These are phyloP conservation scores for Colletotrichum lentis DNA, from an alignment of 2,329 filamentous ascomycete species.

Conservation along the genomic window DNA sequence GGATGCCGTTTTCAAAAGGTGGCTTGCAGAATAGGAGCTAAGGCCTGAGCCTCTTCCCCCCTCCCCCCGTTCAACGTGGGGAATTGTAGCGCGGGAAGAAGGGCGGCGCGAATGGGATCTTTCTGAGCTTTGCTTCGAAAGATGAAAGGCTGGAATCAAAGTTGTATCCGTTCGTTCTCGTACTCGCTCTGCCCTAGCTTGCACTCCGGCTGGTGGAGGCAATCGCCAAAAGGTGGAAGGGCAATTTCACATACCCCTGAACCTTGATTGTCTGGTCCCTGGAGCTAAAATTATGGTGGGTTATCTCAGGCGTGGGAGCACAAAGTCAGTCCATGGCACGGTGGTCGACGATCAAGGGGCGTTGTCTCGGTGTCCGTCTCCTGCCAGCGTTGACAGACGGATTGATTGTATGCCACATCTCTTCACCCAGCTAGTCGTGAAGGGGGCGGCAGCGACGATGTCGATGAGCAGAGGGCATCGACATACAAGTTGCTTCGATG, in stretches of 20 bases:
- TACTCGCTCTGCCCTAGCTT: not conserved
- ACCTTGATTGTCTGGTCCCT: slow-evolving; percentile 21
- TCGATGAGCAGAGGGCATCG: not conserved
- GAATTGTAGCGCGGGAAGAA: slow-evolving; percentile 14
- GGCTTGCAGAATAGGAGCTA: slow-evolving; percentile 12
- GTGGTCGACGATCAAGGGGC: not conserved
- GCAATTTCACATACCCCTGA: slow-evolving; percentile 30
- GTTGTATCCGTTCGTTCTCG: not conserved
- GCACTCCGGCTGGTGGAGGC: not conserved
- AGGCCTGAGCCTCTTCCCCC: not conserved
- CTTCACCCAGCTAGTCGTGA: not conserved
- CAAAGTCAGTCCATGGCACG: not conserved
- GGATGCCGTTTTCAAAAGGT: slow-evolving; percentile 30
- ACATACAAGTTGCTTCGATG: slow-evolving; percentile 28
- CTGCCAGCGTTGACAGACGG: not conserved
- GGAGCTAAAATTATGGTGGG: slow-evolving; percentile 21
- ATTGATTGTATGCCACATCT: not conserved
- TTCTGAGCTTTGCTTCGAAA: slow-evolving; percentile 30
- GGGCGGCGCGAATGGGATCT: slow-evolving; percentile 17
- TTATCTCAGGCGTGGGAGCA: slow-evolving; percentile 3
- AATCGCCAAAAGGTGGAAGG: slow-evolving; percentile 17
- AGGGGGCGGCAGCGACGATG: not conserved
- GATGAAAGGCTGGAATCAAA: slow-evolving; percentile 15
- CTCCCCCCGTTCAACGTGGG: slow-evolving; percentile 5
- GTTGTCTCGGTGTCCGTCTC: slow-evolving; percentile 16